A percentile compares a stretch with the other conserved stretches of the same genome.
Evolutionary conservation across 1,139 yeast species (phyloP).

Genomic region (Magnusiomyces clavatus): DNA sequence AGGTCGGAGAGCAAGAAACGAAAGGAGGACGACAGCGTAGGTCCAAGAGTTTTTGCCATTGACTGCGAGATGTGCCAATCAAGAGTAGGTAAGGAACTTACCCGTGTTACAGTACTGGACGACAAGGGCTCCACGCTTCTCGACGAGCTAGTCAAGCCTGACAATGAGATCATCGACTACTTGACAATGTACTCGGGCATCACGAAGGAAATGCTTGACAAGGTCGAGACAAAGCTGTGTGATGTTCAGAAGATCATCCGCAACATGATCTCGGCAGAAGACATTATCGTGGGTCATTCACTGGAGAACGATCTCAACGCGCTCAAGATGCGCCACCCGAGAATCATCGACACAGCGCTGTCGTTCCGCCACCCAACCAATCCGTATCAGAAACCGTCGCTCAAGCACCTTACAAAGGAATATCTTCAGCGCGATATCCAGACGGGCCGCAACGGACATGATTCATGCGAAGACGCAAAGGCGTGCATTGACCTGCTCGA

Average conservation of each 20-base stretch:
- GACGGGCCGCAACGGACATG: conserved; percentile 59
- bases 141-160: conserved; percentile 74
- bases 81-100: conserved; percentile 52
- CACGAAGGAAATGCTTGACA: conserved; percentile 54
- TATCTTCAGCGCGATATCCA: conserved; percentile 58
- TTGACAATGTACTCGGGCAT: conserved; percentile 82
- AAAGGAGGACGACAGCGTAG: conserved; percentile 27
- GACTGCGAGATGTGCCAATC: conserved; percentile 93
- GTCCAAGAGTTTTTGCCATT: conserved; percentile 61
- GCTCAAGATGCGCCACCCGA: conserved; percentile 65
- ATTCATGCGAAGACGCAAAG: conserved; percentile 76
- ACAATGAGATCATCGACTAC: conserved; percentile 65
- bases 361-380: conserved; percentile 61
- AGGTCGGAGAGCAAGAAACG: background rate
- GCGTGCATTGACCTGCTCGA: conserved; percentile 76
- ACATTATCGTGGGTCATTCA: conserved; percentile 81
- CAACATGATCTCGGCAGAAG: conserved; percentile 52
- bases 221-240: conserved; percentile 53
- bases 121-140: conserved; percentile 46
- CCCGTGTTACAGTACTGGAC: conserved; percentile 71
- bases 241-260: conserved; percentile 60
- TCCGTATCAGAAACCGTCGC: conserved; percentile 76
- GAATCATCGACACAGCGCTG: conserved; percentile 78
- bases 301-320: conserved; percentile 82
- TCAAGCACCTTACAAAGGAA: conserved; percentile 56